Conservation (phyloP, 768 basidiomycete genomes). For the Termitomyces sp. region DNA sequence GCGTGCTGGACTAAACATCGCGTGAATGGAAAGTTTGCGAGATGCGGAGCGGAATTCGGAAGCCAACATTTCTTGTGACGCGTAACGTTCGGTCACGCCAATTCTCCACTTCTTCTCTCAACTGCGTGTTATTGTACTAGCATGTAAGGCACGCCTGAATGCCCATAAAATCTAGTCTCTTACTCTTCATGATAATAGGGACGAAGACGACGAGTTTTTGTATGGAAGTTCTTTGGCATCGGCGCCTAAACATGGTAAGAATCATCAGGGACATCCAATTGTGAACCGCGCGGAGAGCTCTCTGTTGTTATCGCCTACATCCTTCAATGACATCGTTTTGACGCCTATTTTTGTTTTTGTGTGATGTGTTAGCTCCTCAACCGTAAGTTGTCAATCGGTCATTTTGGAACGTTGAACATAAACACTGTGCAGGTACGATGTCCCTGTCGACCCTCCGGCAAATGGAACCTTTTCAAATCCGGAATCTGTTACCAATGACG, state of each 20-base stretch:
- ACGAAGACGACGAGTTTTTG: conserved; percentile 78
- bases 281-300: conserved; percentile 15
- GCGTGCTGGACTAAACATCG: conserved; percentile 21
- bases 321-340: conserved; percentile 34
- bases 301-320: conserved; percentile 24
- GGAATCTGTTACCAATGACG: conserved; percentile 35
- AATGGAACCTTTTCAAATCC: conserved; percentile 47
- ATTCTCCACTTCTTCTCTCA: not conserved
- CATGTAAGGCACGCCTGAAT: conserved; percentile 11
- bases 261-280: conserved; percentile 10
- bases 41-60: conserved; percentile 14
- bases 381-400: conserved; percentile 46
- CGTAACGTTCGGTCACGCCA: conserved; percentile 7
- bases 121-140: not conserved
- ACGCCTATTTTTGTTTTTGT: conserved; percentile 28
- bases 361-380: conserved; percentile 48
- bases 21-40: not conserved
- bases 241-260: conserved; percentile 44
- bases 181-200: conserved; percentile 31
- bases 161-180: not conserved
- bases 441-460: conserved; percentile 32
- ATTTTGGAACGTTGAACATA: conserved; percentile 9
- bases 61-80: conserved; percentile 15
- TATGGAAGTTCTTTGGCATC: conserved; percentile 51
- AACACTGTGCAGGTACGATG: conserved; percentile 21